Evolutionary conservation across 2,329 filamentous ascomycete genomes (phyloP).

Genomic region (Alternaria postmessia): DNA sequence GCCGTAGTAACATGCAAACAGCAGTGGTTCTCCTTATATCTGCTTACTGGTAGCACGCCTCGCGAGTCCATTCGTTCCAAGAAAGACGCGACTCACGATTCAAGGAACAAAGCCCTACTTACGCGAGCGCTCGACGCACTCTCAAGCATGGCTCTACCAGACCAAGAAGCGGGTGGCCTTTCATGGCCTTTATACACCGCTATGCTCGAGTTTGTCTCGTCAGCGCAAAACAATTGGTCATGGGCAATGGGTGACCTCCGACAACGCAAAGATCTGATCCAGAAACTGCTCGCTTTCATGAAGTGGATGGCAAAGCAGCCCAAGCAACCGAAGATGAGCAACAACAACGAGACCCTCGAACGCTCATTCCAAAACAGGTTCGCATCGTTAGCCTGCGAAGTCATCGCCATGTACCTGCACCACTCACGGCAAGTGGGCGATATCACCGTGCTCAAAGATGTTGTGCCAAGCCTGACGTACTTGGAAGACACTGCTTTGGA

Average conservation of each 20-base stretch:
- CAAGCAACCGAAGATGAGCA: conserved; percentile 33
- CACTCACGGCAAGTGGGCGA: conserved; percentile 80
- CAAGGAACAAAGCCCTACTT: conserved; percentile 72
- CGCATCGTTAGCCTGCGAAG: conserved; percentile 84
- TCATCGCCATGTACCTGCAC: conserved; percentile 90
- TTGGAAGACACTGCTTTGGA: conserved; percentile 79
- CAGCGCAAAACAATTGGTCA: conserved; percentile 93
- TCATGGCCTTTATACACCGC: conserved; percentile 67
- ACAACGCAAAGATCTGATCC: conserved; percentile 76
- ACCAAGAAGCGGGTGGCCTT: conserved; percentile 54
- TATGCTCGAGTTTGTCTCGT: conserved; percentile 85
- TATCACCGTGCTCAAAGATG: conserved; percentile 70
- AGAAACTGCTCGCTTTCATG: conserved; percentile 75
- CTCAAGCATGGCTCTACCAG: conserved; percentile 68
- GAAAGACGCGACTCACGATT: conserved; percentile 50
- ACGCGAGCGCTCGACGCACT: conserved; percentile 76
- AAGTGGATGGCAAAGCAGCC: conserved; percentile 51
- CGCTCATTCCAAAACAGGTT: conserved; percentile 60
- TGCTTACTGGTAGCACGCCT: conserved; percentile 87
- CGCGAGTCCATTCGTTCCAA: conserved; percentile 72
- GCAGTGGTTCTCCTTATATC: conserved; percentile 93
- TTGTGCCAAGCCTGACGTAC: conserved; percentile 80
- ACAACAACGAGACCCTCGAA: conserved; percentile 29
- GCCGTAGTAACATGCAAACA: conserved; percentile 88
- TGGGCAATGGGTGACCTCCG: conserved; percentile 87